phyloP scores from a whole-genome alignment of 129 eudicot species.

The carrot (Daucus carota) region DNA sequence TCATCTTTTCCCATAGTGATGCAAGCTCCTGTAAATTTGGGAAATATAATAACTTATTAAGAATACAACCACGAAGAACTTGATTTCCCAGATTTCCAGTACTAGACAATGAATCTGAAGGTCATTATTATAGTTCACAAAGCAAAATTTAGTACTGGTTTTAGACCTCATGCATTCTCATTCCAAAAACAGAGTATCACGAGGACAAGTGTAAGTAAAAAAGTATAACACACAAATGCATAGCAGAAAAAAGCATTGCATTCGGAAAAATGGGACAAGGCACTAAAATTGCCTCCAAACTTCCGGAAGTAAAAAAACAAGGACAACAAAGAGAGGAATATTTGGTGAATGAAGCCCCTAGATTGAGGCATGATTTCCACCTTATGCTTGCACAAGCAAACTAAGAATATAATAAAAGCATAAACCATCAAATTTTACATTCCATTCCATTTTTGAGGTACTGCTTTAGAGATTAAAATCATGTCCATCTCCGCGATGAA shows the following conservation, averaged over 20 bases:
- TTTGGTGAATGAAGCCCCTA: neutral
- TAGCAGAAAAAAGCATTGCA: neutral
- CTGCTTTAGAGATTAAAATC: neutral
- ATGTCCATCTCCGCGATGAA: neutral
- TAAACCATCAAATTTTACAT: neutral
- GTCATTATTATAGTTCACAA: neutral
- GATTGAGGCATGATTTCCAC: neutral
- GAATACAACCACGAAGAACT: neutral
- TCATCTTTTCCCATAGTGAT: constrained; percentile 89
- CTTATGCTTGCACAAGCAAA: neutral
- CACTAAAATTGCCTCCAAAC: neutral
- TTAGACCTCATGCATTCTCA: no score
- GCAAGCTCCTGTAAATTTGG: constrained; percentile 64
- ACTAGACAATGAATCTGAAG: neutral
- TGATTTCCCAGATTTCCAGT: neutral
- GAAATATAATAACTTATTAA: neutral
- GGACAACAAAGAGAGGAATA: neutral
- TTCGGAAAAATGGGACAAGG: neutral
- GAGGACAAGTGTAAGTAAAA: neutral
- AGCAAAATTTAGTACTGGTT: neutral
- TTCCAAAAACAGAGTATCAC: neutral
- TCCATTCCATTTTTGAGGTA: neutral
- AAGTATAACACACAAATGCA: neutral
- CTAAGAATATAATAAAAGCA: neutral
- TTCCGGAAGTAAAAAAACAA: neutral